phyloP scores from a whole-genome alignment of 1,284 basidiomycete species.

The Ceraceosorus guamensis region DNA sequence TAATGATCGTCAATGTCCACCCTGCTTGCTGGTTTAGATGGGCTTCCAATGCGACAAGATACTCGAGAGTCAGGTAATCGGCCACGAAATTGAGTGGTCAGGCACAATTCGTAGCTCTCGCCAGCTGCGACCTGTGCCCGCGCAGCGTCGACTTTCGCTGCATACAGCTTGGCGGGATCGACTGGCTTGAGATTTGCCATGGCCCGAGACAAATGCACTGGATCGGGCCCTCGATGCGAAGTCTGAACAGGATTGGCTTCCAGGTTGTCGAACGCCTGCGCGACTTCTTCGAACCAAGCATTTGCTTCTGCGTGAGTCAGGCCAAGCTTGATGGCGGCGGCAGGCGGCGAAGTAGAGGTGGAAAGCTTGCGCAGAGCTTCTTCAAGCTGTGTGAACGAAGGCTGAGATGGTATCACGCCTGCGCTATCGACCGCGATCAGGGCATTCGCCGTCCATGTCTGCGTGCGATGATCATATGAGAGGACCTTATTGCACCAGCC shows the following conservation, averaged over 20 bases:
- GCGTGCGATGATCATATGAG: slow-evolving; percentile 47
- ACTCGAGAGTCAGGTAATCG: slow-evolving; percentile 16
- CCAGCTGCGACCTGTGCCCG: slow-evolving; percentile 72
- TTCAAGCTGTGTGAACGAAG: neutral
- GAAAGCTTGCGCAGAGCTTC: too few species aligned
- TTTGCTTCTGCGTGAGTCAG: slow-evolving; percentile 7
- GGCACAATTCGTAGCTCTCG: slow-evolving; percentile 91
- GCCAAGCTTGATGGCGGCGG: slow-evolving; percentile 32
- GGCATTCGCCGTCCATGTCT: slow-evolving; percentile 51
- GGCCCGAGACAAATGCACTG: neutral
- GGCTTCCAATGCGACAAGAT: too few species aligned
- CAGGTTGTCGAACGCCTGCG: neutral
- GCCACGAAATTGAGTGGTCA: slow-evolving; percentile 65
- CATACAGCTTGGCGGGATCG: slow-evolving; percentile 54
- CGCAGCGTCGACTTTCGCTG: slow-evolving; percentile 64
- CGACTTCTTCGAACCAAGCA: slow-evolving; percentile 1
- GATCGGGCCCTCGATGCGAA: too few species aligned
- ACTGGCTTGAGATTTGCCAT: slow-evolving; percentile 1
- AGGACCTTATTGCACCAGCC: slow-evolving; percentile 49
- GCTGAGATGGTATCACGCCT: too few species aligned
- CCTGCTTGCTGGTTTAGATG: too few species aligned
- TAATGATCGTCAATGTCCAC: slow-evolving; percentile 28
- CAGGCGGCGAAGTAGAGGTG: neutral
- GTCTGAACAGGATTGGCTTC: neutral
- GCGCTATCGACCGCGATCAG: slow-evolving; percentile 32